Base-by-base conservation (phyloP, 2,329 filamentous ascomycete genomes). In the Colletotrichum orbiculare region DNA sequence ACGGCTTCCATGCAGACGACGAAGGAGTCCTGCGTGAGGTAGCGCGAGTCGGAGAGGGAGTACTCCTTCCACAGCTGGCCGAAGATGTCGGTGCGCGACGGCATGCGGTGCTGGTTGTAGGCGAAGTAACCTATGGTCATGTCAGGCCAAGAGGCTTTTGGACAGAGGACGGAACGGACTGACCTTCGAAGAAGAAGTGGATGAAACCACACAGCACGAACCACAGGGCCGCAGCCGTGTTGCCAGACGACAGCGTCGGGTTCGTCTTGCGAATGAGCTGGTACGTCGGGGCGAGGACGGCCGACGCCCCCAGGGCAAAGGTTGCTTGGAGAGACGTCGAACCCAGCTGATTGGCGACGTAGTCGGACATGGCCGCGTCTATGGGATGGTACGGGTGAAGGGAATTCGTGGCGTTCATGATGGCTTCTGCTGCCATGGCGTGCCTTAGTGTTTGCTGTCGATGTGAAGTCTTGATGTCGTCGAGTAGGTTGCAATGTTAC, bases 311-410 rank as follows among this genome's bases (percentile, higher is more conserved):
- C 6, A 79, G 78, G 10, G 83, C 81, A 71, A 94, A 93, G 59
- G 82, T 80, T 42, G 77, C 75, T 10, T 93, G 82, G 7, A 94
- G 82, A 6, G 83, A 78, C 1, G 83, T 73, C 6, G 91, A 84
- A 50, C 83, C 81, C 72, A 84, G 83, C 64, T 88, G 84, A 74
- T 94, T 94, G 70, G 88, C 84, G 47, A 87, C 78, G 76, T 91
- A 94, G 66, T 82, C 84, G 3, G 83, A 77, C 63, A 95, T 85
- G 15, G 81, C 78, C 42, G 87, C 84, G 57, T 87, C 85, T 25
- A 89, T 73, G 6, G 92, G 92, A 72, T 91, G 93, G 79, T 92
- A 94, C 1, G 91, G 90, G 74, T 94, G 90, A 13, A 13, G 35
- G 3, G 66, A 38, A n/a, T 53, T 41, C 33, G 54, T 65, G 45